phyloP scores from a whole-genome alignment of 140 eudicot species.

The Bidens hawaiensis region DNA sequence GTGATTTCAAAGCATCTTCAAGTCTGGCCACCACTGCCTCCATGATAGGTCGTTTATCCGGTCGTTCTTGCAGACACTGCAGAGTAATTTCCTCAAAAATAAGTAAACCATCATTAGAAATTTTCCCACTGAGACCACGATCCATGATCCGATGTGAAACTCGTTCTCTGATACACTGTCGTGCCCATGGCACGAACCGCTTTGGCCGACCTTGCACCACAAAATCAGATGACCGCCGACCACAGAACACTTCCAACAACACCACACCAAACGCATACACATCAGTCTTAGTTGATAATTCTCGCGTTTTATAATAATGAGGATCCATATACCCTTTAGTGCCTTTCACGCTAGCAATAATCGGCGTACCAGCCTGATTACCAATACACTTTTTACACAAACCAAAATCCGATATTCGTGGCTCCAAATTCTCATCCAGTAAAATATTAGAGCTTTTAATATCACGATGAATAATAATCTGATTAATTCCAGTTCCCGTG shows the following conservation, averaged over 20 bases:
- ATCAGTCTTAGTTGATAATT: neutral
- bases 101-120: neutral
- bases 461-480: conserved; percentile 8
- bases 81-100: conserved; percentile 2
- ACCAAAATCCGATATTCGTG: conserved; percentile 15
- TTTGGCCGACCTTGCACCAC: neutral
- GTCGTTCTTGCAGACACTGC: conserved; percentile 10
- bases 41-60: conserved; percentile 16
- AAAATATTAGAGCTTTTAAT: conserved; percentile 7
- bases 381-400: neutral
- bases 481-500: neutral
- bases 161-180: conserved; percentile 9
- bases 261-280: conserved; percentile 12
- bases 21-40: conserved; percentile 11
- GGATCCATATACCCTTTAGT: conserved; percentile 8
- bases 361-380: neutral
- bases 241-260: conserved; percentile 12
- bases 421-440: neutral
- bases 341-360: conserved; percentile 2
- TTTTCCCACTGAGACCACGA: conserved; percentile 9
- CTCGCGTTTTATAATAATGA: neutral
- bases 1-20: neutral
- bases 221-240: conserved; percentile 2
- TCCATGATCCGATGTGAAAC: conserved; percentile 3
- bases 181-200: neutral